Evolutionary conservation across 352 stramenopile species (phyloP).

Genomic region (Globisporangium paroecandrum): DNA sequence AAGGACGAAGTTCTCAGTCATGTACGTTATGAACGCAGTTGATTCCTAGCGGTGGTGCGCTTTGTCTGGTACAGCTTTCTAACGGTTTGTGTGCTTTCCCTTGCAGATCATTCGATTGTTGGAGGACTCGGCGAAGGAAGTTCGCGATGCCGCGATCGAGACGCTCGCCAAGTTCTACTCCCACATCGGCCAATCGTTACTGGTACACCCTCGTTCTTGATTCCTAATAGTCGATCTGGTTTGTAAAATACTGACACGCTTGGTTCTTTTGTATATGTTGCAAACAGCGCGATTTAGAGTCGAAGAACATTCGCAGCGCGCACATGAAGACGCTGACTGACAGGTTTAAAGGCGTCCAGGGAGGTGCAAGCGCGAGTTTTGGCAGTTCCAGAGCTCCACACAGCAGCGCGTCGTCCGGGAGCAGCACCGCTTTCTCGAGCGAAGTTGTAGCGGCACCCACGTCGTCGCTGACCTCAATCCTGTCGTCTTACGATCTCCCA

Average conservation of each 20-base stretch:
- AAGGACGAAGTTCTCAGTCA: conserved; percentile 63
- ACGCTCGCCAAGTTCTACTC: conserved; percentile 75
- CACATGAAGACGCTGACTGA: conserved; percentile 77
- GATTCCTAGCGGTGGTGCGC: no score
- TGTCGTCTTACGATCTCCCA: conserved; percentile 47
- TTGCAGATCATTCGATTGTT: conserved; percentile 55
- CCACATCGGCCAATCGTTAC: conserved; percentile 57
- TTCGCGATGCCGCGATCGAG: conserved; percentile 65
- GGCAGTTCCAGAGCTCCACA: not conserved
- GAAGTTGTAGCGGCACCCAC: not conserved
- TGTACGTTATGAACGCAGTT: conserved; percentile 19
- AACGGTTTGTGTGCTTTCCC: not conserved
- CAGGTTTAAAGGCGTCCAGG: conserved; percentile 34
- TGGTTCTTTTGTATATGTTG: not conserved
- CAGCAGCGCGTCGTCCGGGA: not conserved
- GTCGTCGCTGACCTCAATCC: conserved; percentile 35
- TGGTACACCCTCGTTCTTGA: conserved; percentile 31
- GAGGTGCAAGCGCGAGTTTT: not conserved
- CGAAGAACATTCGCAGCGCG: conserved; percentile 64
- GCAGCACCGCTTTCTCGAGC: not conserved
- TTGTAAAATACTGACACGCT: not conserved
- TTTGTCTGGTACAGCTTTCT: conserved; percentile 2
- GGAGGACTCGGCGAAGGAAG: conserved; percentile 83
- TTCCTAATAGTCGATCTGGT: not conserved
- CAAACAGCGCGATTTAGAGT: conserved; percentile 55